Conservation (phyloP, 768 basidiomycete genomes). For the Pulveroboletus sp. region DNA sequence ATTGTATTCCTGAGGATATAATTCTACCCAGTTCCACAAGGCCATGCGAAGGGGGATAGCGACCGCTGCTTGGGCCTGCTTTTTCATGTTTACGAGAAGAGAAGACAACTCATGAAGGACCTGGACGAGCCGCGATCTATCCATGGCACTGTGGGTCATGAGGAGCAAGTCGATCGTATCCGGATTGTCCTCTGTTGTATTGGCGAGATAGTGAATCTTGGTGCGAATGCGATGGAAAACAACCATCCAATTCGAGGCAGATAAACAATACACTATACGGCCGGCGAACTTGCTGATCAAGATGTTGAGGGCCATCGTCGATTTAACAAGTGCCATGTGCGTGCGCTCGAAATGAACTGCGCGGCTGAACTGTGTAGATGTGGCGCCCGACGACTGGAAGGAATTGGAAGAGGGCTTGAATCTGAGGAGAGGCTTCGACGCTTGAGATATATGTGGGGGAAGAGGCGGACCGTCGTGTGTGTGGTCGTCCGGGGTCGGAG, state of each 20-base stretch:
- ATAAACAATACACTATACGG: conserved; percentile 79
- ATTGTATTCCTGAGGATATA: conserved; percentile 74
- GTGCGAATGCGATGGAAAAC: conserved; percentile 66
- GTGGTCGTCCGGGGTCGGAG: conserved; percentile 19
- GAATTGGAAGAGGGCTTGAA: conserved; percentile 40
- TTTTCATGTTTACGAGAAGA: conserved; percentile 76
- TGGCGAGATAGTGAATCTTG: conserved; percentile 65
- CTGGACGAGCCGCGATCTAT: conserved; percentile 61
- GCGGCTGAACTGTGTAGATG: conserved; percentile 23
- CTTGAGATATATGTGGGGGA: conserved; percentile 41
- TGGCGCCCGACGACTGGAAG: conserved; percentile 37
- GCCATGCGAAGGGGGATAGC: conserved; percentile 70
- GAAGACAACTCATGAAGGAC: conserved; percentile 79
- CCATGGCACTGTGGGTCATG: conserved; percentile 73
- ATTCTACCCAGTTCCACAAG: conserved; percentile 88
- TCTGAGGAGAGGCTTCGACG: conserved; percentile 28
- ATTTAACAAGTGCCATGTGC: conserved; percentile 55
- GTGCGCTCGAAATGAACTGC: conserved; percentile 54
- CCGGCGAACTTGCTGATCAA: conserved; percentile 71
- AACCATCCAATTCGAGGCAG: conserved; percentile 82
- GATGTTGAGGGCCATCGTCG: conserved; percentile 50
- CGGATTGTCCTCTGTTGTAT: conserved; percentile 45
- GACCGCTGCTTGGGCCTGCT: conserved; percentile 66
- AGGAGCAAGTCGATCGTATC: conserved; percentile 76
- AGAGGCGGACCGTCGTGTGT: conserved; percentile 24